Base-by-base conservation (phyloP, 805 yeast species). In the Hanseniaspora occidentalis region DNA sequence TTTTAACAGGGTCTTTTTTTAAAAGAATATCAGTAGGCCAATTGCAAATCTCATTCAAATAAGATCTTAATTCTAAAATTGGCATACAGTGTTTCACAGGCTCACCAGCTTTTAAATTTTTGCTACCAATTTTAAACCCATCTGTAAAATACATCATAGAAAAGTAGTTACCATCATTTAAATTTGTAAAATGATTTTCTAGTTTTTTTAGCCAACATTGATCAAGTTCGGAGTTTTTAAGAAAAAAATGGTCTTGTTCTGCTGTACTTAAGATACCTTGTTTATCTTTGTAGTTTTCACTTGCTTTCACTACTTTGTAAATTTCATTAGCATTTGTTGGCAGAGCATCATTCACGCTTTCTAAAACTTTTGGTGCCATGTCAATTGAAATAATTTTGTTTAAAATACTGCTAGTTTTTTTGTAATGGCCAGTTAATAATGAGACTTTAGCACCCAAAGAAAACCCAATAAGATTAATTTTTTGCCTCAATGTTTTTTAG, bases 391-490 rank as follows among this genome's bases (percentile, higher is more conserved):
- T 59, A 25, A 74, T 47, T 43, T 62, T 65, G 6, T 58, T 29
- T 6, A 29, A 4, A 5, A 29, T 50, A 1, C 71, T 58, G 33
- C 53, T 10, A n/a, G 16, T 16, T 29, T 29, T 29, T 29, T 29
- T 29, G 6, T 29, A 16, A 16, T n/a, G 17, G 9, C 33, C 56
- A 1, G 65, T 62, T 36, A 66, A 41, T 69, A 76, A 66, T 0
- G 72, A 72, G 1, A 70, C 66, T 49, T 73, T 75, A 3, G 77
- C 80, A 1, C 83, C 83, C 73, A 76, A 68, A 16, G 78, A 73
- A 50, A 71, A 78, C 0, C 82, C 81, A 10, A 67, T 43, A 3
- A 69, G 39, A 31, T 62, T 52, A 4, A 65, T 55, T 11, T 60
- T 40, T 52, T 46, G 7, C 49, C 36, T 8, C 29, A 22, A 18